A percentile compares a stretch with the other conserved stretches of the same genome.
These are phyloP conservation scores for Candida albicans DNA, from an alignment of 1,139 yeast species.

Conservation along the genomic window DNA sequence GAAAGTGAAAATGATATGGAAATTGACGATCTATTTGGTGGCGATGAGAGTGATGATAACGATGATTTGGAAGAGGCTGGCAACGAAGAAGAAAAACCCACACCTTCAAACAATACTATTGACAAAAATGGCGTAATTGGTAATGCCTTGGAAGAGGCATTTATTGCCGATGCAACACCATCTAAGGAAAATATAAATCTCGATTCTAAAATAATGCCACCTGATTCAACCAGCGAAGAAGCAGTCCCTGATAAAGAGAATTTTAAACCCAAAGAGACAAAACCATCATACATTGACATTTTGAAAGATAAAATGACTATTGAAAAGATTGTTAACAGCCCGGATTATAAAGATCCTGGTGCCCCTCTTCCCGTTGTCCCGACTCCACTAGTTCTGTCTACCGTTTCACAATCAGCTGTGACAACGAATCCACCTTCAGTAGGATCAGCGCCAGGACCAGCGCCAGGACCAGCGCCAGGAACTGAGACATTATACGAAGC, in stretches of 20 bases:
- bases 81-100: not conserved
- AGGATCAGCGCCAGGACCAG: slow-evolving; percentile 12
- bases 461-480: slow-evolving; percentile 7
- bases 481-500: slow-evolving; percentile 5
- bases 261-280: slow-evolving; percentile 4
- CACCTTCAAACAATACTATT: not conserved
- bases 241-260: slow-evolving; percentile 3
- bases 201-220: not conserved
- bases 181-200: not conserved
- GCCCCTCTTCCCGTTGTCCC: slow-evolving; percentile 70
- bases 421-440: slow-evolving; percentile 17
- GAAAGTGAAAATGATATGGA: slow-evolving; percentile 29
- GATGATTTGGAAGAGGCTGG: slow-evolving; percentile 4
- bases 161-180: slow-evolving; percentile 4
- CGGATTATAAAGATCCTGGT: slow-evolving; percentile 76
- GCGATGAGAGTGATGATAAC: slow-evolving; percentile 27
- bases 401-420: slow-evolving; percentile 25
- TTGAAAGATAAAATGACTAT: slow-evolving; percentile 60
- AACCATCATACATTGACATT: slow-evolving; percentile 43
- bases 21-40: slow-evolving; percentile 47
- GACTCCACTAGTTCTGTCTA: slow-evolving; percentile 51
- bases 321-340: slow-evolving; percentile 35
- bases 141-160: slow-evolving; percentile 9
- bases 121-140: not conserved
- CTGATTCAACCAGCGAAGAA: slow-evolving; percentile 3